Percentiles rank a stretch among this genome's conserved stretches.
These are phyloP conservation scores for Aegilops speltoides DNA, from an alignment of 176 grass and related monocot species.

Conservation along the genomic window DNA sequence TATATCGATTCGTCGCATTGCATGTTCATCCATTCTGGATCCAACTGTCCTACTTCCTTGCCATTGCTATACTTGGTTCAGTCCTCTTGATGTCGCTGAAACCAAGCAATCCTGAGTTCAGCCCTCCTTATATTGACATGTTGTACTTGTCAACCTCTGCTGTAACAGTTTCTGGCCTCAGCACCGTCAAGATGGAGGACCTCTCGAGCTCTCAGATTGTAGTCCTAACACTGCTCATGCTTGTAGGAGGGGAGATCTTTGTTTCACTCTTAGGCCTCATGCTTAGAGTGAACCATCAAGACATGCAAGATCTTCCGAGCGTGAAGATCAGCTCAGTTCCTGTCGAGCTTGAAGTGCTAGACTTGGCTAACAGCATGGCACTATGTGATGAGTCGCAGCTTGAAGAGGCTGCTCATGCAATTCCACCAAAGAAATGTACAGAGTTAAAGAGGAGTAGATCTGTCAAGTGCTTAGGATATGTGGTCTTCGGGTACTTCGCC, in stretches of 20 bases:
- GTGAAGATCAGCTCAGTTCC: slow-evolving; percentile 13
- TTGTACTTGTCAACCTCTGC: slow-evolving; percentile 57
- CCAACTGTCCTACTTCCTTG: slow-evolving; percentile 53
- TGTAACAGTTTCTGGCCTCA: slow-evolving; percentile 48
- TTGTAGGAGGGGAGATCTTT: slow-evolving; percentile 53
- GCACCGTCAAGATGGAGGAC: slow-evolving; percentile 41
- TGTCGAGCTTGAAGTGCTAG: slow-evolving; percentile 9
- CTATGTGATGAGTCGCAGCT: slow-evolving; percentile 1
- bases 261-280: slow-evolving; percentile 52
- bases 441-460: slow-evolving; percentile 24
- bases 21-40: slow-evolving; percentile 51
- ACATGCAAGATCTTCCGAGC: background rate
- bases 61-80: slow-evolving; percentile 35
- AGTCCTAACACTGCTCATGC: slow-evolving; percentile 55
- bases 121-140: slow-evolving; percentile 39
- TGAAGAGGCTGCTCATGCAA: background rate
- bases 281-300: slow-evolving; percentile 30
- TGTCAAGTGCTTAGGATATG: slow-evolving; percentile 28
- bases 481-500: slow-evolving; percentile 47
- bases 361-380: background rate
- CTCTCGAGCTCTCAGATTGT: slow-evolving; percentile 58
- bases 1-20: slow-evolving; percentile 26
- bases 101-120: slow-evolving; percentile 15
- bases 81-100: slow-evolving; percentile 40
- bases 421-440: background rate